A percentile compares a stretch with the other conserved stretches of the same genome.
Evolutionary conservation across 306 rosid genomes (phyloP).

Genomic region (Cucumis sativus): DNA sequence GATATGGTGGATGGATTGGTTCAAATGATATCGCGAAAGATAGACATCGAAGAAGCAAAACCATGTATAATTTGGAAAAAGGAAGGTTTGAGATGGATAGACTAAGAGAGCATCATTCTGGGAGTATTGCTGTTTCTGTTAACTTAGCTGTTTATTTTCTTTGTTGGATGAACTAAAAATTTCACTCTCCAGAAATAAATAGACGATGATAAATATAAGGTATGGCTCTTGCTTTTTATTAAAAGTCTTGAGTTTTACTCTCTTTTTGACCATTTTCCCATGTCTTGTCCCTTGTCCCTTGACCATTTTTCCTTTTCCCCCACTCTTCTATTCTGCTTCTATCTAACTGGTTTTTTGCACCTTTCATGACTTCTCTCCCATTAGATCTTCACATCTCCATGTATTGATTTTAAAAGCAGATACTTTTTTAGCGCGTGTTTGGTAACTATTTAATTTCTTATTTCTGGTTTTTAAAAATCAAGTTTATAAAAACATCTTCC

Average conservation of each 20-base stretch:
- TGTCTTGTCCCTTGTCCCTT: neutral
- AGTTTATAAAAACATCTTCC: no score
- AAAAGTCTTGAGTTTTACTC: neutral
- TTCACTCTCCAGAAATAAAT: neutral
- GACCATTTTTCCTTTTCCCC: neutral
- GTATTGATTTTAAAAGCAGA: neutral
- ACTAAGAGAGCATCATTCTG: neutral
- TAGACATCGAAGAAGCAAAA: neutral
- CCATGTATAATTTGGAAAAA: neutral
- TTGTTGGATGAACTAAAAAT: neutral
- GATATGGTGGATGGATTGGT: neutral
- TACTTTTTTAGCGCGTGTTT: neutral
- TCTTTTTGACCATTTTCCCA: neutral
- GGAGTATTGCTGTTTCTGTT: neutral
- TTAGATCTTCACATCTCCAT: neutral
- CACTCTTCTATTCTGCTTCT: neutral
- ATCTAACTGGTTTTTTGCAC: neutral
- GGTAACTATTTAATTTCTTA: no score
- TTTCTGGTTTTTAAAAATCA: no score
- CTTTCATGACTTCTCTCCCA: neutral
- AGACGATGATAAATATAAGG: neutral
- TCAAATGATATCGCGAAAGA: neutral
- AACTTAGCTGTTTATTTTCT: neutral
- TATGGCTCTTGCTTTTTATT: neutral
- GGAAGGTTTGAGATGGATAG: neutral